phyloP scores from a whole-genome alignment of 2,329 filamentous ascomycete genomes.

The Raffaelea deltoideospora region DNA sequence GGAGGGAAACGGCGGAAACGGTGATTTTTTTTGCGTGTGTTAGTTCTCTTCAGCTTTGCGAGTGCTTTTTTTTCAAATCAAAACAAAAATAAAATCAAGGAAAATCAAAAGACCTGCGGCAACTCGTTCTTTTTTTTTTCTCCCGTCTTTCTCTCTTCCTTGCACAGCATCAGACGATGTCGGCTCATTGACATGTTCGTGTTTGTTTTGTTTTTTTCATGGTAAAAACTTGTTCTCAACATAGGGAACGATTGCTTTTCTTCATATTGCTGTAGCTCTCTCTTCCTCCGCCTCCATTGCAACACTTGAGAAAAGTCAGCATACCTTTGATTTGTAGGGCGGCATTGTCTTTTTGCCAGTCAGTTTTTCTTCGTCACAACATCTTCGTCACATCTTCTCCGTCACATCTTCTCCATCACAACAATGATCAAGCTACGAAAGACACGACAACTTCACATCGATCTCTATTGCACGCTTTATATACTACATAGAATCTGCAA shows the following conservation, averaged over 20 bases:
- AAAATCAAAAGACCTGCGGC: neutral
- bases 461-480: too few species aligned
- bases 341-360: too few species aligned
- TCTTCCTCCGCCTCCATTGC: neutral
- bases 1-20: neutral
- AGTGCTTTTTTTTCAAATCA: too few species aligned
- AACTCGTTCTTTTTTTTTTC: neutral
- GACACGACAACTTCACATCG: too few species aligned
- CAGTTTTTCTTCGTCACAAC: too few species aligned
- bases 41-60: too few species aligned
- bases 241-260: slow-evolving; percentile 10
- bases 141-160: neutral
- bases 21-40: neutral
- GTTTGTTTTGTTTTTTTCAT: slow-evolving; percentile 5
- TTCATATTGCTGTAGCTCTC: slow-evolving; percentile 4
- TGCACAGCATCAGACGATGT: slow-evolving; percentile 9
- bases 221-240: slow-evolving; percentile 4
- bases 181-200: slow-evolving; percentile 9
- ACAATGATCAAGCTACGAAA: too few species aligned
- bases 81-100: neutral
- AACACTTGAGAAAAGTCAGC: too few species aligned
- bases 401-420: too few species aligned
- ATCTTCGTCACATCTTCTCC: too few species aligned
- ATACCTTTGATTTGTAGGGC: too few species aligned
- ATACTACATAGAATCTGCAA: too few species aligned